These are phyloP conservation scores for Chaetomiaceae sp. DNA, from an alignment of 2,329 filamentous ascomycete genomes.

Conservation along the genomic window DNA sequence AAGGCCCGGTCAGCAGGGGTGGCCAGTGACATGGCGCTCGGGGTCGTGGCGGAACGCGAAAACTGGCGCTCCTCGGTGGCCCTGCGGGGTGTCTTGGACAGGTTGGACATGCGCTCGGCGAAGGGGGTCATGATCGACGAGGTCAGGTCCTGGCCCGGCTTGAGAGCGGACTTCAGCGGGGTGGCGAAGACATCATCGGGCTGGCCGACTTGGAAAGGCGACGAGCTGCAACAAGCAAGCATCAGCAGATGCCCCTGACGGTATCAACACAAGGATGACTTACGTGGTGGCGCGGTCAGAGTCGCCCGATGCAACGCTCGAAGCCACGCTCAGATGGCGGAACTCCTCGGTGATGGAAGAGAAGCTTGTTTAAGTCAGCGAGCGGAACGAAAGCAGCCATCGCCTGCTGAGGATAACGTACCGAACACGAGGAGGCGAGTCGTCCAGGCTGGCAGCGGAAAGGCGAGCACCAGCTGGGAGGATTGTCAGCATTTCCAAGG, in stretches of 20 bases:
- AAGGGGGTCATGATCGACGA: not conserved
- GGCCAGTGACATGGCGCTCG: not conserved
- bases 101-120: not conserved
- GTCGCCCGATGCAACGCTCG: not conserved
- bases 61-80: slow-evolving; percentile 1
- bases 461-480: slow-evolving; percentile 2
- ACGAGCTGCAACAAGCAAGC: not conserved
- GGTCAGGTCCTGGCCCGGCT: not conserved
- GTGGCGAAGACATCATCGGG: slow-evolving; percentile 18
- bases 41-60: slow-evolving; percentile 10
- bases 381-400: not conserved
- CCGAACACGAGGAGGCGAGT: slow-evolving; percentile 10
- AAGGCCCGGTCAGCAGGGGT: slow-evolving; percentile 18
- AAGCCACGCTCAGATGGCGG: slow-evolving; percentile 4
- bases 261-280: not conserved
- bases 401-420: not conserved
- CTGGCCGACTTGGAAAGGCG: slow-evolving; percentile 19
- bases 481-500: not conserved
- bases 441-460: not conserved
- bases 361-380: slow-evolving; percentile 10
- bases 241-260: not conserved
- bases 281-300: slow-evolving; percentile 4
- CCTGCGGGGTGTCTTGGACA: not conserved
- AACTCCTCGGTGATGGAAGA: slow-evolving; percentile 13
- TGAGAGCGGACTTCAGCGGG: not conserved